Evolutionary conservation across 345 rosid species (phyloP).

Genomic region (thale cress (Arabidopsis thaliana)): DNA sequence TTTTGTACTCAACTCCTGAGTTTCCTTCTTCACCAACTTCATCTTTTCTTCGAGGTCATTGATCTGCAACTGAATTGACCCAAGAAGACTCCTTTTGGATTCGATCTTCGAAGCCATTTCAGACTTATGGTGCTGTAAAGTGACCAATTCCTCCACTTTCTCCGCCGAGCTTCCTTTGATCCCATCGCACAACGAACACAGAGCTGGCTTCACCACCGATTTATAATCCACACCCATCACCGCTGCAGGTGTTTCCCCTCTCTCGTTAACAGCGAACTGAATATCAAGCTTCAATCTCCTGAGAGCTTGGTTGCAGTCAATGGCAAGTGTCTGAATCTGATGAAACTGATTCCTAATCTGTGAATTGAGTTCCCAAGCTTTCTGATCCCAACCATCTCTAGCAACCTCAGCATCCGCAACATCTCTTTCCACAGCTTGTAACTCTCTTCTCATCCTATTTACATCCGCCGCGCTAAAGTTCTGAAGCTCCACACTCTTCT

Average conservation of each 20-base stretch:
- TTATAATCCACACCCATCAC: conserved; percentile 87
- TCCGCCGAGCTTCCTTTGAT: conserved; percentile 58
- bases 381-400: conserved; percentile 79
- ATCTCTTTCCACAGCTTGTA: conserved; percentile 85
- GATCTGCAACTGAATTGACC: conserved; percentile 56
- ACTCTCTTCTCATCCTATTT: conserved; percentile 95
- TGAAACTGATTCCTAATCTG: conserved; percentile 55
- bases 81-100: conserved; percentile 48
- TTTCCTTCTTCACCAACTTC: conserved; percentile 61
- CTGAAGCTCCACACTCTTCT: conserved; percentile 74
- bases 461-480: conserved; percentile 72
- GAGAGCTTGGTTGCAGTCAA: conserved; percentile 78
- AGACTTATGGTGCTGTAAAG: conserved; percentile 61
- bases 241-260: conserved; percentile 64
- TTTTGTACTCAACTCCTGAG: conserved; percentile 50
- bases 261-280: conserved; percentile 62
- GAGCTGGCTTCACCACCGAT: conserved; percentile 62
- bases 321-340: conserved; percentile 67
- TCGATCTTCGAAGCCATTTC: conserved; percentile 62
- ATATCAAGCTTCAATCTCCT: conserved; percentile 73
- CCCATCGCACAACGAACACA: conserved; percentile 54
- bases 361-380: conserved; percentile 76
- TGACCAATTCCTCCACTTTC: conserved; percentile 60
- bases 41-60: conserved; percentile 68
- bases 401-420: conserved; percentile 63